Base-by-base conservation (phyloP, 2,329 filamentous ascomycete species). In the Colletotrichum simmondsii region DNA sequence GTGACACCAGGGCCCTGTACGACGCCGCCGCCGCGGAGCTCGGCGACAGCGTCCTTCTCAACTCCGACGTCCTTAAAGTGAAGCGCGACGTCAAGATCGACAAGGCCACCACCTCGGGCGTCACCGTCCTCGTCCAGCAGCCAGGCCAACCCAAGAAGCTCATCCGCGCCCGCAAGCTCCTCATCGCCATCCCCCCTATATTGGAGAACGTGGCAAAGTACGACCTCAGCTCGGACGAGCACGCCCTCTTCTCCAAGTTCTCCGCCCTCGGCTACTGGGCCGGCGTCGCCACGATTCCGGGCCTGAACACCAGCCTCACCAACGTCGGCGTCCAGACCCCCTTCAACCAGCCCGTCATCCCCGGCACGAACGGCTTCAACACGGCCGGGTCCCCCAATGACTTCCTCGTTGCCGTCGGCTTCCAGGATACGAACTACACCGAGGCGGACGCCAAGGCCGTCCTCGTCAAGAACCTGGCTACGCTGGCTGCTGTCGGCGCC, bases 111-210 rank as follows among this genome's bases (percentile, higher is more conserved):
- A 78, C 78, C 5, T 74, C 79, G 5, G 52, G 75, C 7, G 75
- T 83, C 49, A 76, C 75, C 4, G 78, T 81, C 3, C 35, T 59
- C n/a, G 53, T 74, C 42, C 62, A 54, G 14, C 61, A 67, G 52
- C 62, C 72, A 0, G 57, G 32, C 37, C 62, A 74, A 14, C 22
- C 57, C 16, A 37, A 32, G 2, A 72, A 63, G 72, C 59, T 58
- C 32, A 59, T 74, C 52, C 62, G 62, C 46, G 72, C 68, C 3
- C 58, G 54, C 28, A 79, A 79, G 46, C 76, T 85, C 5, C 77
- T 85, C 12, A 69, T 85, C 42, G 77, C 83, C 6, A 78, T 81
- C n/a, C 79, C 82, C 22, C 83, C 83, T 0, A 80, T 76, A 8
- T 69, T 79, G 5, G 75, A 78, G 14, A 81, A 81, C 66, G 75